Evolutionary conservation across 2,329 filamentous ascomycete species (phyloP), one percentile per base, ranked within the genome.

Genomic region (Aspergillus sp.): DNA sequence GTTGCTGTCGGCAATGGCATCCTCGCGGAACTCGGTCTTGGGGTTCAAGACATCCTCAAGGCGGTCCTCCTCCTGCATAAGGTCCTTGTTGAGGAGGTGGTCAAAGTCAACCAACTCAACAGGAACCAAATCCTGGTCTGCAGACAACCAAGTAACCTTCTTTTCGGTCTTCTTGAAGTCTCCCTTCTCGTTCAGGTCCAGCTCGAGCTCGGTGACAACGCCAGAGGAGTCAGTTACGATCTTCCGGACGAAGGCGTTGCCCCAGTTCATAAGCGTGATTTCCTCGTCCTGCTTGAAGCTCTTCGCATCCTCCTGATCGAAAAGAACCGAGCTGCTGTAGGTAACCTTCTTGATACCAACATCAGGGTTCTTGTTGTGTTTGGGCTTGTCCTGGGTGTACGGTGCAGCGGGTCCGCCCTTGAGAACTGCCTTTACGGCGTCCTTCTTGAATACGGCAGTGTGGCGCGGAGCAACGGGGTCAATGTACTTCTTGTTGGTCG

Each of bases 201-300:
- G 81, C 57, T 89, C 89, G 40, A 96, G 82, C 37, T 78, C 80
- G 12, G 86, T 88, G 67, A 96, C 86, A 48, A 84, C 79, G 52
- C 80, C 80, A 17, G 76, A 75, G 30, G 78, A 75, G 57, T 79
- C 74, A 34, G 79, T 78, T 48, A 84, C 80, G 63, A 79, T 77
- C 68, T 76, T 76, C 50, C 74, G 67, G 76, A 85, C 69, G 78
- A 75, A 69, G 67, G 62, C 81, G 75, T 79, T 85, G 72, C 93
- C 95, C 93, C 93, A 98, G 74, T 89, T 89, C 93, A 97, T 97
- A 42, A 97, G 82, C 0, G 93, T 97, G 68, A 98, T 90, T 75
- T 97, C 93, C 79, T 98, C 93, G 70, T 89, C 87, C 59, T 89
- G 82, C 67, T 86, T 89, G 77, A 97, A 96, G 24, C 83, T 84